These are phyloP conservation scores for Cryphonectria naterciae DNA, from an alignment of 2,329 filamentous ascomycete species.

Conservation along the genomic window DNA sequence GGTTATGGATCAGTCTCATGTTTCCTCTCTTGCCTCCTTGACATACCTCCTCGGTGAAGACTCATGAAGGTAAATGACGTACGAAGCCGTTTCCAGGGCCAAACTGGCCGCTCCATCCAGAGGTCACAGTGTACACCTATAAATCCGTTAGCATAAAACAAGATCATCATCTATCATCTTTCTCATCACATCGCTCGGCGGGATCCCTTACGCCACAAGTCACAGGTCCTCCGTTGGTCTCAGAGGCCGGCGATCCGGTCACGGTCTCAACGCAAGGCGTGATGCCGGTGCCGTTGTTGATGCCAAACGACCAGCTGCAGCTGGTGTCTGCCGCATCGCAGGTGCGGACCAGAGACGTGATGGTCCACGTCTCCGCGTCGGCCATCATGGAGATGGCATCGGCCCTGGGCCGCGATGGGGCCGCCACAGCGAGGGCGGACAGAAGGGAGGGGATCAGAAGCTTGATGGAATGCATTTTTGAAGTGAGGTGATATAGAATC, in stretches of 20 bases:
- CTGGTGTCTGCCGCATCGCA: constrained; percentile 45
- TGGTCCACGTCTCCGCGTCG: constrained; percentile 44
- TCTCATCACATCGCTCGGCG: not conserved
- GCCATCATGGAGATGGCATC: constrained; percentile 35
- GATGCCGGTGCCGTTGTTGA: constrained; percentile 41
- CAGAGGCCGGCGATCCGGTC: constrained; percentile 40
- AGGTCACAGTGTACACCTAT: constrained; percentile 51
- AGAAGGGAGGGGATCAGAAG: constrained; percentile 36
- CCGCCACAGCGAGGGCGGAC: constrained; percentile 34
- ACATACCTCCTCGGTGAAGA: no score
- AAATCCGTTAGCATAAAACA: not conserved
- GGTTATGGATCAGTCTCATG: not conserved
- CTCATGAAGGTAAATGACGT: not conserved
- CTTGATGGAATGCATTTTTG: constrained; percentile 43
- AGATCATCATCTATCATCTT: no score
- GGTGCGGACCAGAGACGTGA: constrained; percentile 42
- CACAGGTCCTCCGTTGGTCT: constrained; percentile 40
- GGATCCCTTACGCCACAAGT: constrained; percentile 45
- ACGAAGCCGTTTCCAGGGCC: constrained; percentile 54
- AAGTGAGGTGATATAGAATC: constrained; percentile 2
- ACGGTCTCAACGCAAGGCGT: constrained; percentile 42
- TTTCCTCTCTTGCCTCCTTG: not conserved
- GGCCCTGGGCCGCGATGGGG: constrained; percentile 34
- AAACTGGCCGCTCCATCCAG: constrained; percentile 61
- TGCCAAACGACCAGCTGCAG: constrained; percentile 47